A percentile compares a stretch with the other conserved stretches of the same genome.
Conservation (phyloP, 2,329 filamentous ascomycete genomes). For the Exophiala alcalophila region DNA sequence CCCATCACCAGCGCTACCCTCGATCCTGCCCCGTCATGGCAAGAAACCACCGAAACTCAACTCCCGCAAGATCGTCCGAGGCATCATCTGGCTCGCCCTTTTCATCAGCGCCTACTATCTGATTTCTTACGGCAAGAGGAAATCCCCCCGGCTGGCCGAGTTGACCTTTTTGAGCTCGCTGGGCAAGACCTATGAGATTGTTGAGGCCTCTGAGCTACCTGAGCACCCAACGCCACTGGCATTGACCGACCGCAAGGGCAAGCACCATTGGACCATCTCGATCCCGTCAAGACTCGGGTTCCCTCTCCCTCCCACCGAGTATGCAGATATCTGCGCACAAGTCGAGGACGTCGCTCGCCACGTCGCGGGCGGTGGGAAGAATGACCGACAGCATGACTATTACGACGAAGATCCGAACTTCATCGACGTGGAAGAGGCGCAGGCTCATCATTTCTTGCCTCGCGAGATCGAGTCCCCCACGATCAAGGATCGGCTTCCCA, state of each 20-base stretch:
- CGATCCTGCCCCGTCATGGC: conserved; percentile 62
- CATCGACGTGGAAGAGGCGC: conserved; percentile 71
- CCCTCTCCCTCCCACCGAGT: conserved; percentile 64
- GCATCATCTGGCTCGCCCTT: conserved; percentile 54
- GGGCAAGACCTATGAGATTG: conserved; percentile 61
- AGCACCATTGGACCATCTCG: conserved; percentile 74
- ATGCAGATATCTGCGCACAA: conserved; percentile 66
- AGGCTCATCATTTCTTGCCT: conserved; percentile 61
- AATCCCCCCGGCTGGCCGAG: conserved; percentile 24
- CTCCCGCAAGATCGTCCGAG: conserved; percentile 57
- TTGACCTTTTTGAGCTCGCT: conserved; percentile 39
- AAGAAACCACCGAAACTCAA: conserved; percentile 58
- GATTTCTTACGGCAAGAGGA: conserved; percentile 37
- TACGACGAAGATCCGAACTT: conserved; percentile 66
- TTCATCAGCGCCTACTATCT: conserved; percentile 50
- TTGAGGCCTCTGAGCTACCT: conserved; percentile 61
- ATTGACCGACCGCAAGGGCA: conserved; percentile 62
- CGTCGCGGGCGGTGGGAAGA: conserved; percentile 54
- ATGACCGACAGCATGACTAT: conserved; percentile 51
- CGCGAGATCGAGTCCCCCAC: conserved; percentile 23
- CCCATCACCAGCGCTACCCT: conserved; percentile 67
- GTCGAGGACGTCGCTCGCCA: conserved; percentile 63
- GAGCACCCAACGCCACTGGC: conserved; percentile 70
- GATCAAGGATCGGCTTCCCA: conserved; percentile 35
- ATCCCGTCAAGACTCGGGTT: conserved; percentile 67